Evolutionary conservation across 371 early-diverging fungal genomes (phyloP).

Genomic region (Lichtheimia ornata): DNA sequence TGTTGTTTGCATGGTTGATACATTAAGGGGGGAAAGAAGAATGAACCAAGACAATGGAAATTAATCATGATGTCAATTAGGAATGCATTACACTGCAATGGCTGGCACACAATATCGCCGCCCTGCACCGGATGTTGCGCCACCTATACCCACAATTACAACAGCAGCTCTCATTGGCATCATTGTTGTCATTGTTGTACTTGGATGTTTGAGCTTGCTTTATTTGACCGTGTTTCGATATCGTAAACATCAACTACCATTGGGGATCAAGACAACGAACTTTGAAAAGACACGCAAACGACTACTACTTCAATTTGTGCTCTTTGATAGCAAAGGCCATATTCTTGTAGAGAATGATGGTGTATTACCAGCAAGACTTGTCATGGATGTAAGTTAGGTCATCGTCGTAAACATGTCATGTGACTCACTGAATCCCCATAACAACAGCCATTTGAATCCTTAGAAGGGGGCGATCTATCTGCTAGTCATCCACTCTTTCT

Average conservation of each 20-base stretch:
- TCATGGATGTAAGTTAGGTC: constrained; percentile 3
- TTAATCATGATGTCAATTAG: constrained; percentile 6
- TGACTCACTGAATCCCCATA: background rate
- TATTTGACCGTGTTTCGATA: constrained; percentile 18
- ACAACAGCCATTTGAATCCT: background rate
- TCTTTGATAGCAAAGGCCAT: constrained; percentile 39
- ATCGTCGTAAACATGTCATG: no score
- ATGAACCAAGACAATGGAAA: no score
- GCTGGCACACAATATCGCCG: constrained; percentile 40
- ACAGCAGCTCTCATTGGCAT: constrained; percentile 36
- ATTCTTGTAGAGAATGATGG: constrained; percentile 45
- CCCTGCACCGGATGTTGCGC: background rate
- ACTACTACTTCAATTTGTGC: constrained; percentile 31
- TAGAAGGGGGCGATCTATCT: constrained; percentile 7
- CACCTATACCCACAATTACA: constrained; percentile 24
- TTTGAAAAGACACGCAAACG: constrained; percentile 21
- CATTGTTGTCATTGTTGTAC: constrained; percentile 37
- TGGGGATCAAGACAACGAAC: background rate
- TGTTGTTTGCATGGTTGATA: background rate
- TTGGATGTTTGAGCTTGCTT: constrained; percentile 30
- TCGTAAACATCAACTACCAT: background rate
- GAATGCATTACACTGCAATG: constrained; percentile 52
- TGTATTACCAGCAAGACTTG: constrained; percentile 29
- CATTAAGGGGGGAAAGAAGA: no score
- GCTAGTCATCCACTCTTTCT: constrained; percentile 30